phyloP scores from a whole-genome alignment of 805 yeast genomes.

The Saccharomycopsis synnaedendra region DNA sequence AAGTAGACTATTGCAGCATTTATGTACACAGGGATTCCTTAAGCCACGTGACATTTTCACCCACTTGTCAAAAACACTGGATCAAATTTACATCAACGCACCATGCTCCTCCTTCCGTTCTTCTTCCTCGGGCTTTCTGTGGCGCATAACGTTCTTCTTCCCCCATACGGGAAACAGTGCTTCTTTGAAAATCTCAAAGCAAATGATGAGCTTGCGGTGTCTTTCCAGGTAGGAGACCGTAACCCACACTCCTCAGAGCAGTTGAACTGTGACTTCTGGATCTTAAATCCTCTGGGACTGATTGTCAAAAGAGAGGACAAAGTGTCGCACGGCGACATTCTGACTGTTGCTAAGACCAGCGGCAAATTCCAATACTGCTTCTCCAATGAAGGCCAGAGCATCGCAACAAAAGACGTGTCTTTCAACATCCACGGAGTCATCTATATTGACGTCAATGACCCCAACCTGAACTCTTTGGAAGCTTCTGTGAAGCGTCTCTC shows the following conservation, averaged over 20 bases:
- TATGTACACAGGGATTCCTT: no score
- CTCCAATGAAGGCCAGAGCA: constrained; percentile 67
- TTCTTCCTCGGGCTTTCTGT: constrained; percentile 17
- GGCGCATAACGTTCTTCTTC: constrained; percentile 76
- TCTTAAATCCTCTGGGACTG: constrained; percentile 37
- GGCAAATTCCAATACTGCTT: constrained; percentile 88
- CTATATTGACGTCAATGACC: constrained; percentile 70
- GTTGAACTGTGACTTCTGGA: constrained; percentile 55
- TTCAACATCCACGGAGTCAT: constrained; percentile 92
- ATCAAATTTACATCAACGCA: no score
- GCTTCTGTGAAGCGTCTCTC: constrained; percentile 67
- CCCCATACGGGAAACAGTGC: constrained; percentile 79
- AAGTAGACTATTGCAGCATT: no score
- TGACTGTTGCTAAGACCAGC: constrained; percentile 46
- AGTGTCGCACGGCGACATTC: constrained; percentile 73
- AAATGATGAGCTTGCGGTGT: constrained; percentile 78
- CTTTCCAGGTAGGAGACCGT: constrained; percentile 91
- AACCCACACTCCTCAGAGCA: constrained; percentile 61
- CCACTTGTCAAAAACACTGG: no score
- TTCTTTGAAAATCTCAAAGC: constrained; percentile 73
- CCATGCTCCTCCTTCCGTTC: background rate
- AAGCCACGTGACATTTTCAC: no score
- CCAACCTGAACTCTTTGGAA: constrained; percentile 70
- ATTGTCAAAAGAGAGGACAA: constrained; percentile 38
- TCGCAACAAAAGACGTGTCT: constrained; percentile 79